Conservation (phyloP, 352 stramenopile genomes). For the Phytophthora capsici region DNA sequence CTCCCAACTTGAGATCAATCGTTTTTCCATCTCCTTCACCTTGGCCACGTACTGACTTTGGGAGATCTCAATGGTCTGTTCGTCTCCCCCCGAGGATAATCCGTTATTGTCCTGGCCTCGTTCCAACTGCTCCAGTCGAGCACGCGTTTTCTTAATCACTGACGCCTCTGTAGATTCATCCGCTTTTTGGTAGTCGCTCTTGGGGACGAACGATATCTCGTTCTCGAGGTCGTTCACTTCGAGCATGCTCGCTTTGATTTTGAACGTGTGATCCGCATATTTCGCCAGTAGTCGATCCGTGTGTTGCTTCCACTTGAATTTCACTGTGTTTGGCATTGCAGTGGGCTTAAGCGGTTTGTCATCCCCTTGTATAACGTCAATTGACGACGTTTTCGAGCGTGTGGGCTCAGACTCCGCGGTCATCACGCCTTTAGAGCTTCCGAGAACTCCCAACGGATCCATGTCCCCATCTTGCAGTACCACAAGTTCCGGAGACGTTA, state of each 20-base stretch:
- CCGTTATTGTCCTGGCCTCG: conserved; percentile 16
- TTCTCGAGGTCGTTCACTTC: conserved; percentile 73
- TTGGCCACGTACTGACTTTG: conserved; percentile 85
- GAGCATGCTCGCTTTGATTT: conserved; percentile 84
- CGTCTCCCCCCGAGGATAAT: conserved; percentile 12
- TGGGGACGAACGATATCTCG: conserved; percentile 52
- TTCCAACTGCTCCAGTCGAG: conserved; percentile 71
- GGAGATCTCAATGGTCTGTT: conserved; percentile 74
- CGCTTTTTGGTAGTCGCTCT: conserved; percentile 42
- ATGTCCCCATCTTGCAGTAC: conserved; percentile 71
- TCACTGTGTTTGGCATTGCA: conserved; percentile 42
- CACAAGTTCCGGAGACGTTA: conserved; percentile 49
- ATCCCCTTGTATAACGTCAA: background rate
- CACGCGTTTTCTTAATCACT: conserved; percentile 73
- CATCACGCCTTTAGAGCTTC: conserved; percentile 4
- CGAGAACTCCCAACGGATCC: conserved; percentile 70
- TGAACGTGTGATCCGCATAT: conserved; percentile 70
- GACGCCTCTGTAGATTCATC: conserved; percentile 45
- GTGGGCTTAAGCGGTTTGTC: background rate
- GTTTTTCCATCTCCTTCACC: conserved; percentile 78
- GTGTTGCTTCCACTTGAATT: conserved; percentile 68
- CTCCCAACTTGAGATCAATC: conserved; percentile 75
- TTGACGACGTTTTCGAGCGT: conserved; percentile 9
- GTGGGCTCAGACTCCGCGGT: background rate
- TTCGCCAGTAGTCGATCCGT: conserved; percentile 73